Evolutionary conservation across 2,329 filamentous ascomycete genomes (phyloP).

Genomic region (Lachnellula subtilissima): DNA sequence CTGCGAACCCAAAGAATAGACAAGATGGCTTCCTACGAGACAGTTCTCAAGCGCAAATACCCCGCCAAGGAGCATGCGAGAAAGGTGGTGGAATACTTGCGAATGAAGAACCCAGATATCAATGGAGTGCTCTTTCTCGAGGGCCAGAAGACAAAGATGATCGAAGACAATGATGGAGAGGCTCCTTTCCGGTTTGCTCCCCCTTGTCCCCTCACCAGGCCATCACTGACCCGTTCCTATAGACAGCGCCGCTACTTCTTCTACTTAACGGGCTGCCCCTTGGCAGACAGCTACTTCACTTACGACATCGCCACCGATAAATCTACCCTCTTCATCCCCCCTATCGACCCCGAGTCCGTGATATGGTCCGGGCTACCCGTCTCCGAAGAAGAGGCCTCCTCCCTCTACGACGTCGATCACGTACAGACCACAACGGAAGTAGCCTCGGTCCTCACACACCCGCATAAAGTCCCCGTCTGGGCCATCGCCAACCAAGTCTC

Average conservation of each 20-base stretch:
- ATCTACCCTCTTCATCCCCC: conserved; percentile 86
- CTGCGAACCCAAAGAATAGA: not conserved
- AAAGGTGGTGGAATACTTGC: conserved; percentile 76
- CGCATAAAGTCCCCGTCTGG: conserved; percentile 49
- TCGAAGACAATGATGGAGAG: conserved; percentile 85
- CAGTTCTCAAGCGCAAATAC: conserved; percentile 57
- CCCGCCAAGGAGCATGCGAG: conserved; percentile 84
- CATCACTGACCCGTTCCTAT: conserved; percentile 5
- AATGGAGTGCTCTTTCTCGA: conserved; percentile 83
- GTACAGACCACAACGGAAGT: conserved; percentile 70
- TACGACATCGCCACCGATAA: conserved; percentile 73
- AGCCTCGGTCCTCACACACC: conserved; percentile 55
- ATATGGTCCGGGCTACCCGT: conserved; percentile 91
- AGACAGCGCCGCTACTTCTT: conserved; percentile 91
- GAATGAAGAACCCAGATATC: conserved; percentile 57
- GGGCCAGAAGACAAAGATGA: conserved; percentile 71
- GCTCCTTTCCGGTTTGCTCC: conserved; percentile 65
- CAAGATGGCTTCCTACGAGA: conserved; percentile 22
- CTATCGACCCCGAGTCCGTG: conserved; percentile 79
- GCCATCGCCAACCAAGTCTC: conserved; percentile 77
- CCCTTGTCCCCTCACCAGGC: not conserved
- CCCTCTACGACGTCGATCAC: conserved; percentile 75
- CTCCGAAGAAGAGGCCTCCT: conserved; percentile 67
- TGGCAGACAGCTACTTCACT: conserved; percentile 73
- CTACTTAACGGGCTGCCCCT: conserved; percentile 81